A percentile compares a stretch with the other conserved stretches of the same genome.
phyloP scores from a whole-genome alignment of 1,284 basidiomycete species.

The Exobasidium cylindrosporum region DNA sequence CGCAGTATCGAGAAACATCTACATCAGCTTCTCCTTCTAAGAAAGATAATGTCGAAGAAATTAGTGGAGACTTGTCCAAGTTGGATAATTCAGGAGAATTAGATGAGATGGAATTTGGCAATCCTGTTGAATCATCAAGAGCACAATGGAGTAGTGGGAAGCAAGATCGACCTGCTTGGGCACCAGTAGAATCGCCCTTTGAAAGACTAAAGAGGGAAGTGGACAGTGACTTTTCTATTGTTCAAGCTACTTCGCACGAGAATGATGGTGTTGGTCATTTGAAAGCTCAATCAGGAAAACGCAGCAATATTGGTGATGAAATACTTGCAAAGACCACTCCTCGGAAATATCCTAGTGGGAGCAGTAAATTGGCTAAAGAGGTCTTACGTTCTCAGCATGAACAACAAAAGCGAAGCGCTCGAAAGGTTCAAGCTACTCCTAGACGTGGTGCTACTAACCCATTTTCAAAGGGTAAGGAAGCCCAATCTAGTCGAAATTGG shows the following conservation, averaged over 20 bases:
- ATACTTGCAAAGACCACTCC: background rate
- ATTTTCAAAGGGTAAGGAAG: conserved; percentile 22
- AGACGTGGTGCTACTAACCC: conserved; percentile 37
- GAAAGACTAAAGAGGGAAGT: background rate
- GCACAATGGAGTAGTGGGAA: background rate
- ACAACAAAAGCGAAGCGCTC: conserved; percentile 9
- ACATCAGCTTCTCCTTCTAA: background rate
- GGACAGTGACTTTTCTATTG: background rate
- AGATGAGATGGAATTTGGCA: background rate
- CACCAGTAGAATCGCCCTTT: background rate
- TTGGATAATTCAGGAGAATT: conserved; percentile 3
- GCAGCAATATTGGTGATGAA: background rate
- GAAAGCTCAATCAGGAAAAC: background rate
- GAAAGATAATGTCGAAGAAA: background rate
- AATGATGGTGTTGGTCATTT: background rate
- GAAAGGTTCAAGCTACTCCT: conserved; percentile 32
- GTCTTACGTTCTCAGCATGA: conserved; percentile 40
- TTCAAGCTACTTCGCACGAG: background rate
- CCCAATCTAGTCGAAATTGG: conserved; percentile 58
- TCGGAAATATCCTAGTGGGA: background rate
- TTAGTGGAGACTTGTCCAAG: background rate
- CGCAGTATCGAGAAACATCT: background rate
- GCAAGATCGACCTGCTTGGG: background rate
- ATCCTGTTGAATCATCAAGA: background rate
- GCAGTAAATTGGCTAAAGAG: conserved; percentile 38